Evolutionary conservation across 2,329 filamentous ascomycete species (phyloP).

Genomic region (Nemania diffusa): DNA sequence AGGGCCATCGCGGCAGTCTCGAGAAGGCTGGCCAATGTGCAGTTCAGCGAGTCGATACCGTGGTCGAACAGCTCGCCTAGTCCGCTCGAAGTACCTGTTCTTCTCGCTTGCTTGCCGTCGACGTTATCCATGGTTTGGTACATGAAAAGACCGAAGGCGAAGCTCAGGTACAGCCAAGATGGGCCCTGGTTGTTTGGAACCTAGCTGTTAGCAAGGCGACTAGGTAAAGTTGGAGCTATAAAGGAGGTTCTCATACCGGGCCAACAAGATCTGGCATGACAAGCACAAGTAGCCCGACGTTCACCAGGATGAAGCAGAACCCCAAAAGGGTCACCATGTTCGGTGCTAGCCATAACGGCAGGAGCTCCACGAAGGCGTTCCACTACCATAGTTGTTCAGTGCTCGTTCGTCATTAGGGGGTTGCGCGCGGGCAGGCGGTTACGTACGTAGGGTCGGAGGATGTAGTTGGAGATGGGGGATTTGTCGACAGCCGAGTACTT

Average conservation of each 20-base stretch:
- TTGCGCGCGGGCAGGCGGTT: background rate
- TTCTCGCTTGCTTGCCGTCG: constrained; percentile 94
- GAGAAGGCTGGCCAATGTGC: constrained; percentile 88
- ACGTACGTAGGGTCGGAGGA: constrained; percentile 93
- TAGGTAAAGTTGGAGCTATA: background rate
- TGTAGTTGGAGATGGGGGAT: constrained; percentile 91
- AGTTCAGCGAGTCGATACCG: constrained; percentile 98
- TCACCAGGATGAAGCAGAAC: constrained; percentile 92
- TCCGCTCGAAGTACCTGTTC: constrained; percentile 93
- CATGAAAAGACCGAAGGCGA: constrained; percentile 96
- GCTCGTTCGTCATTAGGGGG: constrained; percentile 19
- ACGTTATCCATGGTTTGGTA: constrained; percentile 99
- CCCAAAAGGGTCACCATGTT: constrained; percentile 97
- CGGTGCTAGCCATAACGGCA: constrained; percentile 95
- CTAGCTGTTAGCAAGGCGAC: constrained; percentile 19
- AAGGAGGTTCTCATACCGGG: constrained; percentile 68
- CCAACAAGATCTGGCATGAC: constrained; percentile 91
- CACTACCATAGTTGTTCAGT: constrained; percentile 69
- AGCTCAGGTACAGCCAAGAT: constrained; percentile 94
- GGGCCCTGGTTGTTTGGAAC: constrained; percentile 68
- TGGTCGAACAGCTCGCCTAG: constrained; percentile 98
- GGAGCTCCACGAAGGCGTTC: constrained; percentile 92
- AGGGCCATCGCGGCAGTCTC: constrained; percentile 94
- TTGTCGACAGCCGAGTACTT: constrained; percentile 98
- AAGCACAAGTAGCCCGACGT: constrained; percentile 78